Conservation (phyloP, 805 yeast genomes). For the Diddensiella transvaalensis region DNA sequence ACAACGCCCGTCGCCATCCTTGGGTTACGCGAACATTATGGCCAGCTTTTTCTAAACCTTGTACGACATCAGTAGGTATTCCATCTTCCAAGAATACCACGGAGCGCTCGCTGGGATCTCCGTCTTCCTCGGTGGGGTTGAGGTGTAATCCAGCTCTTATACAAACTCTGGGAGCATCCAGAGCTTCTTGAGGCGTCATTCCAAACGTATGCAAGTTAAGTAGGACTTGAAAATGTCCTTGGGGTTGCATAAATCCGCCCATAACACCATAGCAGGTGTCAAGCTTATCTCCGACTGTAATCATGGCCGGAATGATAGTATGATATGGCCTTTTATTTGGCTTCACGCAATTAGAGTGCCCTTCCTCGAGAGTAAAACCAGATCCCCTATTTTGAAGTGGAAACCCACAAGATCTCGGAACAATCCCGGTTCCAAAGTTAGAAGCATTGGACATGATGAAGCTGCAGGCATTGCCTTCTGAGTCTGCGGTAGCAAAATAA, state of each 20-base stretch:
- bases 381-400: conserved; percentile 71
- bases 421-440: conserved; percentile 66
- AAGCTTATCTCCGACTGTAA: conserved; percentile 45
- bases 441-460: conserved; percentile 71
- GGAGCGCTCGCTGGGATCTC: conserved; percentile 62
- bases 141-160: conserved; percentile 53
- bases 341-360: conserved; percentile 54
- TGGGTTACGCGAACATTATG: conserved; percentile 47
- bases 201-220: conserved; percentile 60
- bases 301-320: conserved; percentile 77
- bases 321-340: conserved; percentile 77
- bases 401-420: conserved; percentile 58
- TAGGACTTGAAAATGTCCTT: conserved; percentile 74
- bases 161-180: conserved; percentile 71
- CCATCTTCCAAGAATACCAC: conserved; percentile 63
- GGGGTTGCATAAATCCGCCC: conserved; percentile 87
- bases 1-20: conserved; percentile 35
- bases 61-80: conserved; percentile 42
- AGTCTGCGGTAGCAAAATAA: conserved; percentile 59
- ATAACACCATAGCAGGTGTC: conserved; percentile 70
- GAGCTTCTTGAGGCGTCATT: conserved; percentile 64
- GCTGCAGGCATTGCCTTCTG: conserved; percentile 69
- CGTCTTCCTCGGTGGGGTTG: conserved; percentile 50
- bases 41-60: conserved; percentile 48
- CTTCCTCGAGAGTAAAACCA: conserved; percentile 59